phyloP scores from a whole-genome alignment of 2,329 filamentous ascomycete species.

The Colletotrichum tabaci region DNA sequence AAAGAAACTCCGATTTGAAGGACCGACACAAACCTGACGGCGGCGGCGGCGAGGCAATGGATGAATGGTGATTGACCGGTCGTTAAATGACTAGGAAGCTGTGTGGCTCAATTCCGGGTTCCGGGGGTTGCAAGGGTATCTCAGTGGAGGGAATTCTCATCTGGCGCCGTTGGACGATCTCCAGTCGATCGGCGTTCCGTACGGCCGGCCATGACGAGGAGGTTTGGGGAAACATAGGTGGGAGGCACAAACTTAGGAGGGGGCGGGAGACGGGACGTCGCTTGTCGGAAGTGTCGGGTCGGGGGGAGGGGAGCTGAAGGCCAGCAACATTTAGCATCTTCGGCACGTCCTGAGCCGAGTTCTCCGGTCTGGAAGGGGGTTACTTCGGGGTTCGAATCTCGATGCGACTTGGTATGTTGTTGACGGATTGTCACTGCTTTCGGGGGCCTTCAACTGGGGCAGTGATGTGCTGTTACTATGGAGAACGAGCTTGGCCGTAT shows the following conservation, averaged over 20 bases:
- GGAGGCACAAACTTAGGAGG: not conserved
- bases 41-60: not conserved
- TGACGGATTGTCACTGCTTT: not conserved
- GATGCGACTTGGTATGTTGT: not conserved
- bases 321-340: too few species aligned
- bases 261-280: not conserved
- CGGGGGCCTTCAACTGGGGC: not conserved
- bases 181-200: conserved; percentile 36
- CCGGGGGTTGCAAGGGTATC: conserved; percentile 19
- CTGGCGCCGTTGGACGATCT: conserved; percentile 11
- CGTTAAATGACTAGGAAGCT: not conserved
- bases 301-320: not conserved
- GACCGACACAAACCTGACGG: conserved; percentile 13
- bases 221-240: not conserved
- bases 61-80: not conserved
- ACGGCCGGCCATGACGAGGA: conserved; percentile 33
- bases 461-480: not conserved
- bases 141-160: conserved; percentile 26
- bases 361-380: not conserved
- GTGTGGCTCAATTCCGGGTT: conserved; percentile 13
- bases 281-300: not conserved
- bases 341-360: not conserved
- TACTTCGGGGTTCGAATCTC: not conserved
- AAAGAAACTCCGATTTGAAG: conserved; percentile 21
- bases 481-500: not conserved